phyloP scores from a whole-genome alignment of 305 asterid species.

The Fraxinus velutina region DNA sequence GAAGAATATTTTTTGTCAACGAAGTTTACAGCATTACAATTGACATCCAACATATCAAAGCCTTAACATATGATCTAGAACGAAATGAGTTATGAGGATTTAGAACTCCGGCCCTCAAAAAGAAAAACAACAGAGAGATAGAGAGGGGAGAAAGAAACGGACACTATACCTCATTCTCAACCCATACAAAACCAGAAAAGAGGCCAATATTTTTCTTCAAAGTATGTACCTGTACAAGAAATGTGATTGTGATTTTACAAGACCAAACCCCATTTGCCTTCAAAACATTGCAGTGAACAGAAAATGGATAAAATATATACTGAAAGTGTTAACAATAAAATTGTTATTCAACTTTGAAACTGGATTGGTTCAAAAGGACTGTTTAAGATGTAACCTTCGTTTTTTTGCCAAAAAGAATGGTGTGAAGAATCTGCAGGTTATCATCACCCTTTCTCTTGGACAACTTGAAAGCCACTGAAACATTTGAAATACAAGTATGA shows the following conservation, averaged over 20 bases:
- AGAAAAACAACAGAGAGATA: background rate
- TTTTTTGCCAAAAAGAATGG: constrained; percentile 78
- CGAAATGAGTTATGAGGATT: constrained; percentile 3
- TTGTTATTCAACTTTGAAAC: background rate
- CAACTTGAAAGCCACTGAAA: constrained; percentile 87
- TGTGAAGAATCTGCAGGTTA: constrained; percentile 75
- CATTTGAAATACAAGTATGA: constrained; percentile 18
- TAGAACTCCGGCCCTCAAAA: background rate
- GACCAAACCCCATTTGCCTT: background rate
- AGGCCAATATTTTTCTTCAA: constrained; percentile 83
- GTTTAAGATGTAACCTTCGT: constrained; percentile 48
- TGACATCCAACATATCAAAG: background rate
- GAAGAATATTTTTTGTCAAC: background rate
- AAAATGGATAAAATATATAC: constrained; percentile 4
- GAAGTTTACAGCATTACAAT: background rate
- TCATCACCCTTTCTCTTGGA: constrained; percentile 93
- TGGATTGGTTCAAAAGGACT: background rate
- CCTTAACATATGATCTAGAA: constrained; percentile 7
- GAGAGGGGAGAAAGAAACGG: constrained; percentile 8
- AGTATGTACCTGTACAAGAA: constrained; percentile 50
- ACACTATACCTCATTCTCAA: constrained; percentile 64
- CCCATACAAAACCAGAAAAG: constrained; percentile 95
- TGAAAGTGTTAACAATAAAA: constrained; percentile 1
- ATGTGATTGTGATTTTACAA: background rate
- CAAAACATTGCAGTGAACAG: background rate